Base-by-base conservation (phyloP, 2,329 filamentous ascomycete species). In the Sordariomycetes sp. region DNA sequence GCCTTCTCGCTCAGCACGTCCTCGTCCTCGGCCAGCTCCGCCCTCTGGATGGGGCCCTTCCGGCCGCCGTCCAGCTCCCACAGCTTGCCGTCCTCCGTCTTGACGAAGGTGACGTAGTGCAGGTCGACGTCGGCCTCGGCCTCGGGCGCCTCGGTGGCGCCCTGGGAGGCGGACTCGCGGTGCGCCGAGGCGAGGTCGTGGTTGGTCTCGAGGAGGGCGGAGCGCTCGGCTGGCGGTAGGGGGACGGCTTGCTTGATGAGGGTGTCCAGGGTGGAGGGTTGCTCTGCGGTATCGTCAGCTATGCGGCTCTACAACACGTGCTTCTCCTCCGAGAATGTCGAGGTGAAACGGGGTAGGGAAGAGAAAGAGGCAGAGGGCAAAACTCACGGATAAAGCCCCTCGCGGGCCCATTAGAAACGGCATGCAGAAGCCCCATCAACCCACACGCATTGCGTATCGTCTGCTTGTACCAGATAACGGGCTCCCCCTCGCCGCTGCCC, bases 51-150 rank as follows among this genome's bases (percentile, higher is more conserved):
- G 8, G 82, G 82, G 0, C 81, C 82, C 69, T 82, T 83, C 59
- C 79, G 68, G 55, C 81, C 72, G 3, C 81, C 81, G 64, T 85
- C 81, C 12, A 85, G 75, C 74, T 85, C 81, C 79, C 80, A 84
- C 43, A 84, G 66, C 14, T 69, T 80, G 58, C 86, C 86, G 69
- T 88, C 84, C 56, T 73, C 73, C 35, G 77, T 77, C 76, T 92
- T 94, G 57, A 94, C 88, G 72, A 97, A 99, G 68, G 90, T 94
- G 53, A 97, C 93, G 70, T 96, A 97, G 75, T 99, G 94, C 65
- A 97, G 77, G 68, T 97, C 93, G n/a, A 96, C 79, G 64, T 87
- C 82, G 65, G 89, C 88, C n/a, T 85, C 80, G 10, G 90, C 90
- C 58, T 81, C 74, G 0, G 94, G 93, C 1, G 92, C 89, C 14